Percentiles rank a stretch among this genome's conserved stretches.
phyloP scores from a whole-genome alignment of 495 filamentous ascomycete genomes.

The Neurospora discreta region DNA sequence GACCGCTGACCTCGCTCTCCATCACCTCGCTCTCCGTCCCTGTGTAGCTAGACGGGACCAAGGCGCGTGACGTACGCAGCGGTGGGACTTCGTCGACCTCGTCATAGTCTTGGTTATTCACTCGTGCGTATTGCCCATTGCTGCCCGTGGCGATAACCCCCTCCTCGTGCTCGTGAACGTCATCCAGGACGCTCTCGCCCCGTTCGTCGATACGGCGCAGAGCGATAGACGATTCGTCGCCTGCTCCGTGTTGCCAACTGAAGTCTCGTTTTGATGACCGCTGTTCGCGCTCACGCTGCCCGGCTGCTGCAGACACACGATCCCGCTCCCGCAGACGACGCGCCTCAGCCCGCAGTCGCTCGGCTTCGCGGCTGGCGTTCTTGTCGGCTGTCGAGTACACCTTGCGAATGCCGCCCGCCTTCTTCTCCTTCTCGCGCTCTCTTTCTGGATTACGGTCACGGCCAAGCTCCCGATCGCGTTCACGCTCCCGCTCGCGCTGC shows the following conservation, averaged over 20 bases:
- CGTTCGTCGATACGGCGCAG: slow-evolving; percentile 22
- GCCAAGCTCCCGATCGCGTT: neutral
- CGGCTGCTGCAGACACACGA: slow-evolving; percentile 17
- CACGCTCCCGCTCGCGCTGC: neutral
- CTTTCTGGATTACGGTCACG: neutral
- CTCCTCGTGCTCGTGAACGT: slow-evolving; percentile 1
- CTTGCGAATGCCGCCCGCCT: slow-evolving; percentile 39
- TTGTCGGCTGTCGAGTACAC: slow-evolving; percentile 43
- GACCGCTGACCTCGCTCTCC: slow-evolving; percentile 50
- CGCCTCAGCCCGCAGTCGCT: slow-evolving; percentile 40
- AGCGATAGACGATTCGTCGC: slow-evolving; percentile 19
- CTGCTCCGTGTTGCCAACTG: slow-evolving; percentile 34
- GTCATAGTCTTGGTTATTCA: neutral
- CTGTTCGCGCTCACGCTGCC: neutral
- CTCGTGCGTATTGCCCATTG: neutral
- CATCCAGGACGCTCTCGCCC: slow-evolving; percentile 1
- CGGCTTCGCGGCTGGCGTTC: slow-evolving; percentile 28
- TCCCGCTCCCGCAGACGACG: slow-evolving; percentile 31
- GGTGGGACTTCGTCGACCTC: slow-evolving; percentile 7
- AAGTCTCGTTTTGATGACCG: slow-evolving; percentile 29
- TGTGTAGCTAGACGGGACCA: slow-evolving; percentile 14
- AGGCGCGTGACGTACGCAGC: slow-evolving; percentile 29
- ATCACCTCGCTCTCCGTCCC: slow-evolving; percentile 40
- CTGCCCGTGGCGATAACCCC: slow-evolving; percentile 3
- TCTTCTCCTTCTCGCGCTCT: slow-evolving; percentile 10